Evolutionary conservation across 139 green algal genomes (phyloP).

Genomic region (Limnomonas spitsbergensis): DNA sequence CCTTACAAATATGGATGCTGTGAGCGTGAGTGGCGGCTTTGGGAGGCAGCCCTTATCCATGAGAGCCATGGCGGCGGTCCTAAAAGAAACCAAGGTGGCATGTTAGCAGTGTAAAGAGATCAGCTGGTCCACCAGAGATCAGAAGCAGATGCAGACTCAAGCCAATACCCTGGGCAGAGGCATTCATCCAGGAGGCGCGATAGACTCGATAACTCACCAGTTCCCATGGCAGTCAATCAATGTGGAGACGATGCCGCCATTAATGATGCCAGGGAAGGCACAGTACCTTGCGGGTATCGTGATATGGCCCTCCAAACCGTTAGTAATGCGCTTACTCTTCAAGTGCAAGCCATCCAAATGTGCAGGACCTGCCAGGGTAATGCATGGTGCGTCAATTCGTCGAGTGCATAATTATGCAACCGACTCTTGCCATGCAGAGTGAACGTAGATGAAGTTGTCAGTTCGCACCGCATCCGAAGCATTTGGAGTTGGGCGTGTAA

Average conservation of each 20-base stretch:
- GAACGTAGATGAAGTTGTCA: too few species aligned
- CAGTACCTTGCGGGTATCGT: slow-evolving; percentile 51
- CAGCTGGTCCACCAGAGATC: too few species aligned
- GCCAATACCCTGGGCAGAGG: too few species aligned
- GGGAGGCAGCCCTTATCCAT: slow-evolving; percentile 76
- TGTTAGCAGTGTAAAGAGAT: too few species aligned
- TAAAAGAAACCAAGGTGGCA: slow-evolving; percentile 19
- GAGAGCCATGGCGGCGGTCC: slow-evolving; percentile 72
- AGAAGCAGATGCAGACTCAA: too few species aligned
- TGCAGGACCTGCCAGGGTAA: slow-evolving; percentile 46
- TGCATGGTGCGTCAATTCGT: too few species aligned
- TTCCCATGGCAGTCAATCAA: slow-evolving; percentile 79
- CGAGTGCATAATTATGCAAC: too few species aligned
- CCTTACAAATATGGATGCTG: slow-evolving; percentile 65
- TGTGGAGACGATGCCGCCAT: slow-evolving; percentile 70
- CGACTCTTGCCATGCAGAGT: too few species aligned
- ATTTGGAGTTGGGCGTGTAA: slow-evolving; percentile 64
- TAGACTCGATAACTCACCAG: slow-evolving; percentile 12
- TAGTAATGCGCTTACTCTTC: slow-evolving; percentile 47
- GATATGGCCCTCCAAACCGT: slow-evolving; percentile 62
- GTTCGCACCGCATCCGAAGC: slow-evolving; percentile 81
- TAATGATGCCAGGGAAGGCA: slow-evolving; percentile 76
- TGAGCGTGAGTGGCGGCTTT: slow-evolving; percentile 78
- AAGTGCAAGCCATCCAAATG: slow-evolving; percentile 62
- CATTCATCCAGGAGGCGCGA: too few species aligned